Evolutionary conservation across 352 stramenopile genomes (phyloP).

Genomic region (Globisporangium nunn): DNA sequence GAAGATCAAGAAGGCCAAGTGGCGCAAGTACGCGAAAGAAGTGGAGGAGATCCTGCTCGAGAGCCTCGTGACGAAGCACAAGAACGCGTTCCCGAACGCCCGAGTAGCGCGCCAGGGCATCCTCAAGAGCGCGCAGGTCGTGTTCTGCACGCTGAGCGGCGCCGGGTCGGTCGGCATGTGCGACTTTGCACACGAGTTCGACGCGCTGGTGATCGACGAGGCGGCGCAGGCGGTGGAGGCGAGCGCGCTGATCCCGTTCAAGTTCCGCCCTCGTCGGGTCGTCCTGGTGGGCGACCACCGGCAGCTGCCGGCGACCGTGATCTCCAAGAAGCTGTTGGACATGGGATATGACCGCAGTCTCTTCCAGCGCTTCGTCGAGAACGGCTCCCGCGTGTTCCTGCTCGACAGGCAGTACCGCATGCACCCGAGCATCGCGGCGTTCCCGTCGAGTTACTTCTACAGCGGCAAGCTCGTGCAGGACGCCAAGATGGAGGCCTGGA

Average conservation of each 20-base stretch:
- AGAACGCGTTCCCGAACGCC: constrained; percentile 39
- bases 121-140: constrained; percentile 68
- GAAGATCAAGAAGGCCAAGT: constrained; percentile 57
- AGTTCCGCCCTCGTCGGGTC: constrained; percentile 76
- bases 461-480: constrained; percentile 83
- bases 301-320: constrained; percentile 97
- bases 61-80: constrained; percentile 57
- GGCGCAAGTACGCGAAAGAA: constrained; percentile 64
- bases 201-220: constrained; percentile 97
- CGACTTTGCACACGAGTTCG: constrained; percentile 91
- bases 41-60: constrained; percentile 70
- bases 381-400: constrained; percentile 70
- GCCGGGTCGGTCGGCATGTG: constrained; percentile 74
- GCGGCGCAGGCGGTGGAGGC: constrained; percentile 96
- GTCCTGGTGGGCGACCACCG: constrained; percentile 94
- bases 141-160: constrained; percentile 83
- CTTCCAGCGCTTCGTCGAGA: constrained; percentile 94
- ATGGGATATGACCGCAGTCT: constrained; percentile 91
- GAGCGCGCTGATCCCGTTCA: constrained; percentile 95
- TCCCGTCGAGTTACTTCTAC: constrained; percentile 95
- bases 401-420: constrained; percentile 97
- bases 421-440: constrained; percentile 94
- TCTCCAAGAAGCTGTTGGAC: constrained; percentile 83
- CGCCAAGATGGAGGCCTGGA: constrained; percentile 75
- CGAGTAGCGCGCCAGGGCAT: constrained; percentile 60